Conservation (phyloP, 306 rosid species). For the Fragaria nilgerrensis region DNA sequence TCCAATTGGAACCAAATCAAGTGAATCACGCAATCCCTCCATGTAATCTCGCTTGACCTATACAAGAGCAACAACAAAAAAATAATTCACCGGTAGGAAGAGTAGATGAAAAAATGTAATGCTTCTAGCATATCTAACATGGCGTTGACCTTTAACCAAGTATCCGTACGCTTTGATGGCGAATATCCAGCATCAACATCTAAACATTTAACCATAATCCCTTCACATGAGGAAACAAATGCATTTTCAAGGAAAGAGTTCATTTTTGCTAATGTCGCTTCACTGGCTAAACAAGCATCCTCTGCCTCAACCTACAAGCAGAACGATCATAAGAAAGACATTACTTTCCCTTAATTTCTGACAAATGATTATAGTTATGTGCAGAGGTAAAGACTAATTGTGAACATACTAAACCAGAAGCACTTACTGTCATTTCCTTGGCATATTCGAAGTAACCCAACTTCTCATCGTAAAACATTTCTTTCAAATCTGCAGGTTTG, state of each 20-base stretch:
- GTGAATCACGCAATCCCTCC: constrained; percentile 77
- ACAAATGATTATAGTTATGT: background rate
- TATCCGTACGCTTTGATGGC: constrained; percentile 83
- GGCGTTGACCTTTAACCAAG: constrained; percentile 77
- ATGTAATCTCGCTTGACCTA: constrained; percentile 94
- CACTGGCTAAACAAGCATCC: constrained; percentile 59
- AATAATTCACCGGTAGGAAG: background rate
- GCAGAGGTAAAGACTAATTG: background rate
- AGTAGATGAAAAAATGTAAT: background rate
- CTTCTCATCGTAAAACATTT: constrained; percentile 62
- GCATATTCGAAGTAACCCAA: constrained; percentile 78
- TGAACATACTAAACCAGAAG: constrained; percentile 14
- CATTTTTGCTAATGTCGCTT: constrained; percentile 52
- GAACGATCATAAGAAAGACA: constrained; percentile 10
- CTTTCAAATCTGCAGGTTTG: constrained; percentile 58
- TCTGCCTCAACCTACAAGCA: constrained; percentile 70
- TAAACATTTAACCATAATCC: constrained; percentile 81
- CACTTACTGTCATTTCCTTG: constrained; percentile 69
- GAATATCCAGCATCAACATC: constrained; percentile 86
- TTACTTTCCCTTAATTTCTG: background rate
- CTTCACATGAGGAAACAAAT: constrained; percentile 77
- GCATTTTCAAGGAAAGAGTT: constrained; percentile 70
- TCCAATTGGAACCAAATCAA: constrained; percentile 92
- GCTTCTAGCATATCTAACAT: background rate
- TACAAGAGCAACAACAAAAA: constrained; percentile 9